Evolutionary conservation across 352 stramenopile species (phyloP), one percentile per base, ranked within the genome.

Genomic region (Paralagenidium karlingii): DNA sequence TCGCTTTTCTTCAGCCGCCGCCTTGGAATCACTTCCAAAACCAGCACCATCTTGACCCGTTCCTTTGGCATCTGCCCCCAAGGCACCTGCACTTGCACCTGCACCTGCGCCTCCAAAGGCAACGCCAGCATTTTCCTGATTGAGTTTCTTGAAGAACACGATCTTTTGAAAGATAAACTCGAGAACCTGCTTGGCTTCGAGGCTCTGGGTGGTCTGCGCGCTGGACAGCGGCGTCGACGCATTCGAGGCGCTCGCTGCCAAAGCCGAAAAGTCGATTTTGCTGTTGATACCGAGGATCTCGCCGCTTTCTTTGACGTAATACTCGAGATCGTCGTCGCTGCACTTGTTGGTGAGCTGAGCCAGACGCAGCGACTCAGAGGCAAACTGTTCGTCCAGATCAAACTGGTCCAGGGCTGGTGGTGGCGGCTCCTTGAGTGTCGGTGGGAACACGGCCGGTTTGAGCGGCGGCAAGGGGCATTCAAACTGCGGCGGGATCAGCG

Each of bases 381-480:
- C 88, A 51, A 97, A 97, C 53, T 97, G 88, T 55, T 98, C 94
- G 53, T 98, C 94, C 13, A 98, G 68, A 69, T 98, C 89, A 49
- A 98, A 98, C 46, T 97, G 85, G 43, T 98, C 94, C 21, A 98
- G 57, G 25, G 86, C 83, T 5, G 94, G 92, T 8, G 86, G 68
- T 19, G 82, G 84, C 8, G 68, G 79, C 40, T 96, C 86, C 13
- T 82, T 76, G 36, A 97, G 63, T 18, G 80, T 78, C 15, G 93
- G 93, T n/a, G 83, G 80, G 43, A 98, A 98, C 10, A 96, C 84
- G 5, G 93, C 89, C 12, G 93, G 86, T 47, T 88, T 82, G 4
- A 98, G 61, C 1, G 86, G 82, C 8, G 92, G 93, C 18, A 97
- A 62, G 16, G 93, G 94, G 21, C 81, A 88, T 53, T 98, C 90